Evolutionary conservation across 73 alveolate genomes (phyloP).

Genomic region (Strombidium stylifer): DNA sequence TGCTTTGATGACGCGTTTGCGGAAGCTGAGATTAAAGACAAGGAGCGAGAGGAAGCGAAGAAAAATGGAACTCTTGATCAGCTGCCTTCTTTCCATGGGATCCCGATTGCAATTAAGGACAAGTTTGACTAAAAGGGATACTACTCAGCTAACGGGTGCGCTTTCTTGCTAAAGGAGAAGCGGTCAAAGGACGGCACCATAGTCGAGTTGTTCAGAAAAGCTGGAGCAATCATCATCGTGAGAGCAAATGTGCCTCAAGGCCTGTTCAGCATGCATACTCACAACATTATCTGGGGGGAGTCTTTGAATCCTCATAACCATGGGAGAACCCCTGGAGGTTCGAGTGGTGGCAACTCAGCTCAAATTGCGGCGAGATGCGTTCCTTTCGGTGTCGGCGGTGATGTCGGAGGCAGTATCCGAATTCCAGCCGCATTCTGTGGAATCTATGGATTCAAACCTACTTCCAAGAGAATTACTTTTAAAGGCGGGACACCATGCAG

Average conservation of each 20-base stretch:
- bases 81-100: slow-evolving; percentile 48
- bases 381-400: slow-evolving; percentile 70
- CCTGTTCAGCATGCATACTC: slow-evolving; percentile 33
- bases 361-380: slow-evolving; percentile 53
- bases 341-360: slow-evolving; percentile 82
- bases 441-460: slow-evolving; percentile 62
- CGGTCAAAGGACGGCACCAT: slow-evolving; percentile 40
- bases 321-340: slow-evolving; percentile 65
- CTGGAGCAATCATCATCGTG: slow-evolving; percentile 67
- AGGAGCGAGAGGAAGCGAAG: background rate
- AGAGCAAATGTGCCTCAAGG: slow-evolving; percentile 60
- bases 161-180: slow-evolving; percentile 7
- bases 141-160: slow-evolving; percentile 29
- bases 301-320: slow-evolving; percentile 54
- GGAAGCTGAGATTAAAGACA: slow-evolving; percentile 12
- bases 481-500: background rate
- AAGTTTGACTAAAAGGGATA: slow-evolving; percentile 34
- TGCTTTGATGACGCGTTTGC: slow-evolving; percentile 14
- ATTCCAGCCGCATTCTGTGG: slow-evolving; percentile 63
- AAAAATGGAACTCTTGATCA: background rate
- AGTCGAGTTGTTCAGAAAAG: slow-evolving; percentile 41
- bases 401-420: slow-evolving; percentile 71
- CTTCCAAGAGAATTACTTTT: slow-evolving; percentile 48
- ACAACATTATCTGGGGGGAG: slow-evolving; percentile 56
- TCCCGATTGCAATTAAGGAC: slow-evolving; percentile 82